Conservation (phyloP, 352 stramenopile species). For the Phytophthora sp. region DNA sequence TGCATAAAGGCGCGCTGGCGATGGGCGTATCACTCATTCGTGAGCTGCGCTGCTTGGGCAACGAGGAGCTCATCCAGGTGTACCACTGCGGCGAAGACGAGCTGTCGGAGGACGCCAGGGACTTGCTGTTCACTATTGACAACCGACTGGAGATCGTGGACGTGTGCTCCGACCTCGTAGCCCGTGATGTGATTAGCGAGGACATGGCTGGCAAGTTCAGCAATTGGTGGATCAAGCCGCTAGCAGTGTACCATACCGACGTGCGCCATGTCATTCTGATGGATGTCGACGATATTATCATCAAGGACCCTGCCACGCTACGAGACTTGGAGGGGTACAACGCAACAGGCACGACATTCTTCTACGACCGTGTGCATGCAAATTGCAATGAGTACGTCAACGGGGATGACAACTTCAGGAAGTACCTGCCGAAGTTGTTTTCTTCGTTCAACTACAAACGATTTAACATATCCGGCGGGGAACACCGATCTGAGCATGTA, state of each 20-base stretch:
- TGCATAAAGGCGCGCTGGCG: constrained; percentile 47
- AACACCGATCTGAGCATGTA: constrained; percentile 36
- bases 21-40: constrained; percentile 62
- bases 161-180: constrained; percentile 49
- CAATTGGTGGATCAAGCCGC: constrained; percentile 48
- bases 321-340: constrained; percentile 44
- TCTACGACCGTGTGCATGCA: constrained; percentile 32
- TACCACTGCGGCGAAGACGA: constrained; percentile 38
- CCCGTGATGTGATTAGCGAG: constrained; percentile 11
- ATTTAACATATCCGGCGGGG: constrained; percentile 33
- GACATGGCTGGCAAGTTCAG: constrained; percentile 38
- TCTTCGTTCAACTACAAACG: constrained; percentile 47
- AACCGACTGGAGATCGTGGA: constrained; percentile 60
- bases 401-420: constrained; percentile 17
- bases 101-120: constrained; percentile 35
- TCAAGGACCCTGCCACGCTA: constrained; percentile 35
- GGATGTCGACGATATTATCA: constrained; percentile 24
- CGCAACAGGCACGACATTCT: constrained; percentile 51
- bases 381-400: constrained; percentile 52
- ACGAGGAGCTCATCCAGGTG: constrained; percentile 34
- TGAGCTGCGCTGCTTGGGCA: constrained; percentile 45
- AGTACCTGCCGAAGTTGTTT: constrained; percentile 44
- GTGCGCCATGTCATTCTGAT: constrained; percentile 22
- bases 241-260: constrained; percentile 27
- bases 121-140: constrained; percentile 48